A percentile compares a stretch with the other conserved stretches of the same genome.
These are phyloP conservation scores for Podosphaera xanthii DNA, from an alignment of 2,329 filamentous ascomycete genomes.

Conservation along the genomic window DNA sequence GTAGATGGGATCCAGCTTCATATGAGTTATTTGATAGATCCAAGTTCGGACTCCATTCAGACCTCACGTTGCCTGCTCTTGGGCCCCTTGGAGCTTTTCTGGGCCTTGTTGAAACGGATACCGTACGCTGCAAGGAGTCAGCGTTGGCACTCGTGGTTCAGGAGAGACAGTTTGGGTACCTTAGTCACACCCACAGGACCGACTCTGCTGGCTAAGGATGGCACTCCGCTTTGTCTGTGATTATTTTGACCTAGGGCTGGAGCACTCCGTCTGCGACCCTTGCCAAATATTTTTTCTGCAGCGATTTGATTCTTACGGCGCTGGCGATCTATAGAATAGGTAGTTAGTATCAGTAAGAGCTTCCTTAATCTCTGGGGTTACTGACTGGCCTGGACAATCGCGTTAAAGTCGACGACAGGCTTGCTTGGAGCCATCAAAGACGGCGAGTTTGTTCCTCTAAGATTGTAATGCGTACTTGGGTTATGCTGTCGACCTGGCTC, in stretches of 20 bases:
- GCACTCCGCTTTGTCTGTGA: slow-evolving; percentile 21
- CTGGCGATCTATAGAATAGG: slow-evolving; percentile 24
- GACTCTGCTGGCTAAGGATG: slow-evolving; percentile 46
- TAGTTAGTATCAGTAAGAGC: slow-evolving; percentile 3
- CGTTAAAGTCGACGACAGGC: slow-evolving; percentile 14
- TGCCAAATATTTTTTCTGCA: slow-evolving; percentile 50
- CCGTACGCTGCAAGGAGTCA: slow-evolving; percentile 7
- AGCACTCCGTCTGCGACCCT: slow-evolving; percentile 31
- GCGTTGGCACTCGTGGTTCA: background rate
- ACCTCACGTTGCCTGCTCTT: slow-evolving; percentile 33
- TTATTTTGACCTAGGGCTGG: slow-evolving; percentile 24
- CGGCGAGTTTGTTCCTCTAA: slow-evolving; percentile 3
- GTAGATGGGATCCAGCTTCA: slow-evolving; percentile 19
- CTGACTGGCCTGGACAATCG: slow-evolving; percentile 15
- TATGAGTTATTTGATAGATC: slow-evolving; percentile 26
- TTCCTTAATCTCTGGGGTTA: background rate
- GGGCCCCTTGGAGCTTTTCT: slow-evolving; percentile 6
- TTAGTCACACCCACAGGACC: slow-evolving; percentile 36
- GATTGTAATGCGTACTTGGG: slow-evolving; percentile 3
- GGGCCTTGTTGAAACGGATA: slow-evolving; percentile 4
- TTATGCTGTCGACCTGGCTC: background rate
- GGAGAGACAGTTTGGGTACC: slow-evolving; percentile 20
- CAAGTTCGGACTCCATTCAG: slow-evolving; percentile 51
- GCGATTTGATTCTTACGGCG: slow-evolving; percentile 48
- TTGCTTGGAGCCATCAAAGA: slow-evolving; percentile 14